Base-by-base conservation (phyloP, 495 filamentous ascomycete species). In the Aspergillus leporis region DNA sequence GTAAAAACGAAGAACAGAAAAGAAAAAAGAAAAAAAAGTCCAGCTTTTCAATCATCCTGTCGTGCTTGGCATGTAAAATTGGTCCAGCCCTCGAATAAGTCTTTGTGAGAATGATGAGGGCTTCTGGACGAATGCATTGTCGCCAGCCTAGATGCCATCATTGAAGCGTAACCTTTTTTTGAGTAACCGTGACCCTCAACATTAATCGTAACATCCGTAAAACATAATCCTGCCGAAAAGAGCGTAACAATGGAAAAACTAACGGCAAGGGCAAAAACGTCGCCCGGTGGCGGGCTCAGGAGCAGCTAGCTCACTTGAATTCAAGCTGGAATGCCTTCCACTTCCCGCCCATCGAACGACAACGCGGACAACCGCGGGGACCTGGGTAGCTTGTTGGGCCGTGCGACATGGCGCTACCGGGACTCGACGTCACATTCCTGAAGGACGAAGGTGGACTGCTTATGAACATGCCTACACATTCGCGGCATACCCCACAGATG, bases 401-500 rank as follows among this genome's bases (percentile, higher is more conserved):
- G 13, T 65, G 67, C 12, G 69, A 64, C 55, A 63, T 64, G 34
- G 28, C 74, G 77, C 70, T 71, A 74, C 68, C 70, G 66, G 55
- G 67, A 56, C 66, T 76, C 46, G 66, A 81, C 59, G 69, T 82
- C 74, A 70, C 63, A 47, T 69, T 77, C 36, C 74, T 60, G 63
- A 75, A 76, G 1, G 71, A 71, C 8, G 66, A 56, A 0, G 75
- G 74, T 10, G 78, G 76, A 51, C 74, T 81, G 58, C 75, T 77
- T 19, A 91, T 88, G 56, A 94, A 82, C 61, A 89, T 85, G 60
- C 89, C 85, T 18, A 96, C 90, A 59, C 92, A 97, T 43, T 89
- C 88, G 53, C 84, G 87, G 66, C 92, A 97, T 49, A 96, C 81
- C 2, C 92, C 92, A 67, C 90, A 94, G 51, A 97, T 96, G 69